Conservation (phyloP, 768 basidiomycete species). For the Clitopilus hobsonii region DNA sequence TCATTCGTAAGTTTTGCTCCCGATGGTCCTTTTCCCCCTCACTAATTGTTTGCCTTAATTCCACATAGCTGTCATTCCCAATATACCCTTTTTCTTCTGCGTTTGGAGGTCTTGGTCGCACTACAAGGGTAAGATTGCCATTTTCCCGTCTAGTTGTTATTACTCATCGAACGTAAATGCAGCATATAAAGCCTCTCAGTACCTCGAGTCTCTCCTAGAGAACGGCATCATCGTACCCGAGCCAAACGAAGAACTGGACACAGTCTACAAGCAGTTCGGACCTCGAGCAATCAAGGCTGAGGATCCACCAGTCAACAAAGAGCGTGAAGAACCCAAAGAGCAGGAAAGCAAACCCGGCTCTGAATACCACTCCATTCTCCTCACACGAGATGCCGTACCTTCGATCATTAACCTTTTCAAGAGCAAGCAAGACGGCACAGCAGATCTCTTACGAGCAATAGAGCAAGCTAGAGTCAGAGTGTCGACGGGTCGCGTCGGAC, state of each 20-base stretch:
- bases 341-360: background rate
- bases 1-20: constrained; percentile 58
- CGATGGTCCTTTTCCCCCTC: background rate
- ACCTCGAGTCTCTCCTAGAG: constrained; percentile 58
- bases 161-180: background rate
- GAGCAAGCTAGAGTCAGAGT: constrained; percentile 47
- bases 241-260: constrained; percentile 49
- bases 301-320: background rate
- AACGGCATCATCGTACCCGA: constrained; percentile 52
- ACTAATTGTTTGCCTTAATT: background rate
- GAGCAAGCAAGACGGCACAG: constrained; percentile 37
- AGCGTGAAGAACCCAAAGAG: background rate
- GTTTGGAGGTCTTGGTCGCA: constrained; percentile 85
- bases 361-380: constrained; percentile 30
- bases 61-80: constrained; percentile 74
- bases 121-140: constrained; percentile 51
- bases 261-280: constrained; percentile 38
- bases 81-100: constrained; percentile 83
- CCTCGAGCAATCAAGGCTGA: constrained; percentile 1
- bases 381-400: constrained; percentile 52
- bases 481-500: constrained; percentile 9
- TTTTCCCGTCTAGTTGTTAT: background rate
- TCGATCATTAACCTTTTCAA: constrained; percentile 40
- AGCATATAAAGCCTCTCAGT: constrained; percentile 71
- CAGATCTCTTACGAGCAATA: constrained; percentile 59